Evolutionary conservation across 805 yeast genomes (phyloP), one percentile per base, ranked within the genome.

Genomic region (Hanseniaspora vineae): DNA sequence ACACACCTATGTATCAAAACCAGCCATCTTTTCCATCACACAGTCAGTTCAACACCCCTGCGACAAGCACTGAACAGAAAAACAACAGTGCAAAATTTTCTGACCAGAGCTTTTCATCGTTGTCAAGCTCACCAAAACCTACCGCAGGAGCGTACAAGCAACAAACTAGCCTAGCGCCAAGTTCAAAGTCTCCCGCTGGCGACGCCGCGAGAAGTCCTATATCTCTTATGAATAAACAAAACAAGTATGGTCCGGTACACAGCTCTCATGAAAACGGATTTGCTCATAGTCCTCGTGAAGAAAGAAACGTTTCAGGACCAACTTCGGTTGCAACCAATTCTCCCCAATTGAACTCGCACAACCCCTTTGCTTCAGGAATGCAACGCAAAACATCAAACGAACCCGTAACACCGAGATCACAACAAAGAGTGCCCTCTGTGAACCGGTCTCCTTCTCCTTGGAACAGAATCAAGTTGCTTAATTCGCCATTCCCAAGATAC

Each of bases 401-500:
- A 14, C 42, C 42, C 6, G 23, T 11, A 33, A 33, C 46, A 54
- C 15, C 57, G 53, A 39, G 29, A 23, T 23, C 29, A 23, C 29
- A 23, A 8, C 29, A 23, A 23, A 4, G 29, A 8, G 29, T 23
- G 29, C 29, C 29, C 4, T 23, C 29, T 23, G 29, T 23, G 29
- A 23, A 23, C 8, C 29, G 29, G 4, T 23, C 29, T 23, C 54
- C 60, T 39, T 68, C 79, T 0, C 88, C 89, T 1, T 84, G 92
- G 94, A 70, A 68, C 46, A 69, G 81, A 53, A 73, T 75, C 52
- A 80, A 78, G 57, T 65, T 84, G 14, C 68, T 68, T 49, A 75
- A 78, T 53, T 84, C 92, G 2, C 98, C 97, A 1, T 88, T 90
- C 59, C 97, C 99, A 2, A 77, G 98, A 42, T 88, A 87, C 61